Evolutionary conservation across 2,329 filamentous ascomycete species (phyloP), one percentile per base, ranked within the genome.

Genomic region (Trichoderma pleuroti): DNA sequence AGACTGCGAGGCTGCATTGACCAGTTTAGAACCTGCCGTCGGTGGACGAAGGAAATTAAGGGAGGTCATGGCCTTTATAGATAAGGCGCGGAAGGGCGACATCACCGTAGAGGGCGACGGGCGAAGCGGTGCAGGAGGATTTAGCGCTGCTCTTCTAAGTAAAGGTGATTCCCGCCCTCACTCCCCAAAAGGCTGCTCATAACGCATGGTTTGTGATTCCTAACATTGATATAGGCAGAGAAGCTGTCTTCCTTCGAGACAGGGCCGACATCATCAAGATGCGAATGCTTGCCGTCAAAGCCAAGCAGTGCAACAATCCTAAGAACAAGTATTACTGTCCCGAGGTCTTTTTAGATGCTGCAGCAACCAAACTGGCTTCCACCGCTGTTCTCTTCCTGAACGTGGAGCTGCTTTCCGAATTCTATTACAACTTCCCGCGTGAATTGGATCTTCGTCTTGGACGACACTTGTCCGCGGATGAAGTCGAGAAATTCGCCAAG

Each of bases 311-410:
- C 82, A 87, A 90, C 71, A 89, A 84, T 74, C 86, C 91, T 74
- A 91, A 91, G 77, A 97, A 97, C 84, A 98, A 98, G 84, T 98
- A 98, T 82, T 90, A 96, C 82, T 99, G 96, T 78, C 96, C 96
- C 0, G 96, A 99, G 79, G 89, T 99, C 18, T 99, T 99, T 84
- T 89, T 99, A n/a, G 94, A 99, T 77, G 94, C 97, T 4, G 96
- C 97, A 2, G 94, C 96, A 1, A 93, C 94, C 75, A 98, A 98
- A 82, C 88, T 99, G 62, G 97, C 95, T 4, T 92, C 93, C 2
- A 99, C 96, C 0, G 95, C 96, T 2, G 96, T 99, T 10, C 88
- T 99, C 0, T 99, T 99, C 85, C 87, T 99, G 34, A 98, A 99
- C 77, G 96, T 98, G 12, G 97, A 99, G 82, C 87, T 99, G 24